Conservation (phyloP, 225 moss, liverwort and hornwort genomes). For the Thuidium tamariscinum region DNA sequence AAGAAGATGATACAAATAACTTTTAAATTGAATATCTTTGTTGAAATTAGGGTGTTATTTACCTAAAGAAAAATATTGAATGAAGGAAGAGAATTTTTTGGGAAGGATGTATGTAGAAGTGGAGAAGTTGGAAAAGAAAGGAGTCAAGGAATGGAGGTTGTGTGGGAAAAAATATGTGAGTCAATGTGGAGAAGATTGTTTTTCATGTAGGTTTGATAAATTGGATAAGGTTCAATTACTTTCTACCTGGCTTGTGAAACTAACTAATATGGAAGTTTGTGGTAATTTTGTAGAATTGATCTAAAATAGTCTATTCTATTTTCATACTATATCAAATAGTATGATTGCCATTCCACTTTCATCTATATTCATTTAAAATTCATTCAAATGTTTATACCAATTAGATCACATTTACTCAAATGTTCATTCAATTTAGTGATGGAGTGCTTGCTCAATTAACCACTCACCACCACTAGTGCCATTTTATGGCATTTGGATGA, state of each 20-base stretch:
- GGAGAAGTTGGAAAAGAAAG: background rate
- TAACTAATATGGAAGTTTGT: background rate
- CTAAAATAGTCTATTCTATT: background rate
- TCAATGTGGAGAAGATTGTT: background rate
- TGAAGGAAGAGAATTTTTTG: background rate
- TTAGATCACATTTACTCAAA: background rate
- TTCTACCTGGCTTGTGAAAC: background rate
- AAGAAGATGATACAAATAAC: background rate
- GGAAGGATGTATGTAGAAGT: fast-evolving
- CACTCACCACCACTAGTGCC: no score
- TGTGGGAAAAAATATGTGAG: background rate
- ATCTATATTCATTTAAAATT: background rate
- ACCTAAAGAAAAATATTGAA: background rate
- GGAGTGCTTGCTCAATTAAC: background rate
- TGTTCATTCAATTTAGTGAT: background rate
- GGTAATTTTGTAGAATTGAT: background rate
- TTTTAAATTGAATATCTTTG: background rate
- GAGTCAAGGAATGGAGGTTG: fast-evolving
- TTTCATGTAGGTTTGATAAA: background rate
- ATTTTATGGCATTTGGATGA: no score
- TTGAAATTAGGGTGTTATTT: background rate
- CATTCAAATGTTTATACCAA: background rate
- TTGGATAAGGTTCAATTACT: background rate
- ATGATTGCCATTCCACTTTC: background rate
- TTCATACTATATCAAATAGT: background rate